Percentiles rank a stretch among this genome's conserved stretches.
Conservation (phyloP, 345 rosid genomes). For the Acer negundo region DNA sequence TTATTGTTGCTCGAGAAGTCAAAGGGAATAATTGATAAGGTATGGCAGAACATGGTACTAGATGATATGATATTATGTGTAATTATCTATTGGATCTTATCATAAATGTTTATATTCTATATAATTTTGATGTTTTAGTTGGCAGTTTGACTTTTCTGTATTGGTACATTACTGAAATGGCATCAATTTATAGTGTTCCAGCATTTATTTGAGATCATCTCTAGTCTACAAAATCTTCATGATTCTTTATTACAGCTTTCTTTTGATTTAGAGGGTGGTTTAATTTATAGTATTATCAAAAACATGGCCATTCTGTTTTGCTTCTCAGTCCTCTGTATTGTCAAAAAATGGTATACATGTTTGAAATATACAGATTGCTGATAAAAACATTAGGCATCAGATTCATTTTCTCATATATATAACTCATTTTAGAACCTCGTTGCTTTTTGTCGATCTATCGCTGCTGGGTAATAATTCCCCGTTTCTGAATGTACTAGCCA, state of each 20-base stretch:
- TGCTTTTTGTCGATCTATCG: too few relatives aligned
- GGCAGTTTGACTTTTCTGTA: conserved; percentile 12
- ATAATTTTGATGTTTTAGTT: conserved; percentile 21
- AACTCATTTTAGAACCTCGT: too few relatives aligned
- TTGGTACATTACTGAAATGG: conserved; percentile 16
- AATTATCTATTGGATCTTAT: conserved; percentile 18
- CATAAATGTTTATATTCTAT: conserved; percentile 31
- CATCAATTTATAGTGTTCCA: conserved; percentile 21
- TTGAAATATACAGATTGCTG: too few relatives aligned
- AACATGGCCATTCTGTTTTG: background rate
- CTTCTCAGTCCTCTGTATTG: background rate
- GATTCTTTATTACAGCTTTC: conserved; percentile 4
- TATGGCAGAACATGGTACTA: conserved; percentile 12
- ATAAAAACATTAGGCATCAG: too few relatives aligned
- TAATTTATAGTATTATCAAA: background rate
- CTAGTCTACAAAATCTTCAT: background rate
- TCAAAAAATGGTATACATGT: too few relatives aligned
- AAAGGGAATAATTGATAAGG: conserved; percentile 23
- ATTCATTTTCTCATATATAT: too few relatives aligned
- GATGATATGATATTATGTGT: conserved; percentile 25
- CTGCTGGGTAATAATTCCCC: background rate
- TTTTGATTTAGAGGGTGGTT: conserved; percentile 5
- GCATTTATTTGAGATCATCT: conserved; percentile 15
- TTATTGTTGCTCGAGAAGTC: conserved; percentile 67
- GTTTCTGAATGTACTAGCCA: background rate